Evolutionary conservation across 2,329 filamentous ascomycete species (phyloP).

Genomic region (Fusarium tupiense): DNA sequence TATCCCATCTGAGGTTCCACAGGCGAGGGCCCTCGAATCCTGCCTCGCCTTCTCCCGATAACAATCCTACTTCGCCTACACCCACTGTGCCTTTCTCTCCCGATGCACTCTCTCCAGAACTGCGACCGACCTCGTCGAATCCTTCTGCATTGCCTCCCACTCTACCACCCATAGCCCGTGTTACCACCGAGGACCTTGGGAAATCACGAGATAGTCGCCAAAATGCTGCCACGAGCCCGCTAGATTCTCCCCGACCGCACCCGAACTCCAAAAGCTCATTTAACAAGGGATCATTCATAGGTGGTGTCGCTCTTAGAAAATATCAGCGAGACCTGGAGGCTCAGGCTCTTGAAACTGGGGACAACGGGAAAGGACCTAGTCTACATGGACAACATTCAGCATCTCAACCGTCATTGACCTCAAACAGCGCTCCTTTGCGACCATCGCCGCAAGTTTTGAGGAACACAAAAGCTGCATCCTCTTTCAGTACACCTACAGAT

Average conservation of each 20-base stretch:
- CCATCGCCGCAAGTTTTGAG: slow-evolving; percentile 37
- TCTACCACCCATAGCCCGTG: slow-evolving; percentile 61
- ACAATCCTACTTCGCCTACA: slow-evolving; percentile 53
- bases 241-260: slow-evolving; percentile 39
- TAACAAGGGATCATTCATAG: slow-evolving; percentile 60
- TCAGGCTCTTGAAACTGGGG: slow-evolving; percentile 34
- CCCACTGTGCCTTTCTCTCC: slow-evolving; percentile 52
- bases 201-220: slow-evolving; percentile 38
- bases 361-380: slow-evolving; percentile 26
- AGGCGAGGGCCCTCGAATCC: slow-evolving; percentile 66
- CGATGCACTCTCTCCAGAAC: slow-evolving; percentile 52
- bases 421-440: slow-evolving; percentile 40
- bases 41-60: slow-evolving; percentile 62
- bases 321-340: slow-evolving; percentile 54
- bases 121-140: slow-evolving; percentile 47
- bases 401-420: slow-evolving; percentile 29
- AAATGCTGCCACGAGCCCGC: slow-evolving; percentile 37
- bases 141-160: slow-evolving; percentile 56
- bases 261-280: slow-evolving; percentile 48
- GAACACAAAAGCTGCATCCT: slow-evolving; percentile 48
- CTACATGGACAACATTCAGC: slow-evolving; percentile 26
- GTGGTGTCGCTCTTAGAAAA: slow-evolving; percentile 64
- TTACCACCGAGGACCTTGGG: slow-evolving; percentile 54
- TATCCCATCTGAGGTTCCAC: slow-evolving; percentile 67
- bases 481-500: slow-evolving; percentile 61